A percentile compares a stretch with the other conserved stretches of the same genome.
These are phyloP conservation scores for Phytophthora fragariae DNA, from an alignment of 352 stramenopile genomes.

Conservation along the genomic window DNA sequence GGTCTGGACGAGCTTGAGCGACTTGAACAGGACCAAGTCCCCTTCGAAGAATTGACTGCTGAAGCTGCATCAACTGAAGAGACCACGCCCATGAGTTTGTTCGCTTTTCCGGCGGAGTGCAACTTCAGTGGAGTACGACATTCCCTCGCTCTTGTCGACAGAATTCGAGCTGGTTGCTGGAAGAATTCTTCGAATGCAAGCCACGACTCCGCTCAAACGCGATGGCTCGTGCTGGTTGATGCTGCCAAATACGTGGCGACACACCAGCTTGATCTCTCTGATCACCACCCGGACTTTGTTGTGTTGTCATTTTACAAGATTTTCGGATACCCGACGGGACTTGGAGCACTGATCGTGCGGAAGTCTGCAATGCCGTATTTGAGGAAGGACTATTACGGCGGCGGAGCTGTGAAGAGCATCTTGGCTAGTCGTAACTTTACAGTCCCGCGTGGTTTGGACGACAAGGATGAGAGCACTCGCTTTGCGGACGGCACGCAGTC, in stretches of 20 bases:
- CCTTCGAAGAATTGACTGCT: background rate
- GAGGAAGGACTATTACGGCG: slow-evolving; percentile 68
- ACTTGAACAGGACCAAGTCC: slow-evolving; percentile 21
- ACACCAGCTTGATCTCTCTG: slow-evolving; percentile 60
- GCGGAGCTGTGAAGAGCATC: slow-evolving; percentile 71
- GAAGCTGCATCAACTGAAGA: background rate
- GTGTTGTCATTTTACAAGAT: slow-evolving; percentile 88
- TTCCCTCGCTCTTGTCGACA: slow-evolving; percentile 49
- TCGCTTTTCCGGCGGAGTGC: slow-evolving; percentile 78
- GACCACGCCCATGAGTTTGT: slow-evolving; percentile 46
- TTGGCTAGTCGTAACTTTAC: slow-evolving; percentile 54
- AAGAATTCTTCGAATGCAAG: slow-evolving; percentile 10
- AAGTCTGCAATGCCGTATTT: slow-evolving; percentile 49
- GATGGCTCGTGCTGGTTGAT: slow-evolving; percentile 78
- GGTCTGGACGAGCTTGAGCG: slow-evolving; percentile 49
- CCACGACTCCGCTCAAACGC: slow-evolving; percentile 4
- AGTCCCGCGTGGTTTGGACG: slow-evolving; percentile 40
- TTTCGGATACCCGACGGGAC: slow-evolving; percentile 76
- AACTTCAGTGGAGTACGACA: slow-evolving; percentile 80
- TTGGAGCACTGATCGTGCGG: slow-evolving; percentile 68
- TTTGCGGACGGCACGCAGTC: slow-evolving; percentile 74
- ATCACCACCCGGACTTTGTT: slow-evolving; percentile 65
- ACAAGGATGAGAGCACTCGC: slow-evolving; percentile 23
- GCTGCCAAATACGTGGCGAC: slow-evolving; percentile 75
- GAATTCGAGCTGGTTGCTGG: slow-evolving; percentile 40